These are phyloP conservation scores for Purpureocillium takamizusanense DNA, from an alignment of 2,329 filamentous ascomycete species.

Conservation along the genomic window DNA sequence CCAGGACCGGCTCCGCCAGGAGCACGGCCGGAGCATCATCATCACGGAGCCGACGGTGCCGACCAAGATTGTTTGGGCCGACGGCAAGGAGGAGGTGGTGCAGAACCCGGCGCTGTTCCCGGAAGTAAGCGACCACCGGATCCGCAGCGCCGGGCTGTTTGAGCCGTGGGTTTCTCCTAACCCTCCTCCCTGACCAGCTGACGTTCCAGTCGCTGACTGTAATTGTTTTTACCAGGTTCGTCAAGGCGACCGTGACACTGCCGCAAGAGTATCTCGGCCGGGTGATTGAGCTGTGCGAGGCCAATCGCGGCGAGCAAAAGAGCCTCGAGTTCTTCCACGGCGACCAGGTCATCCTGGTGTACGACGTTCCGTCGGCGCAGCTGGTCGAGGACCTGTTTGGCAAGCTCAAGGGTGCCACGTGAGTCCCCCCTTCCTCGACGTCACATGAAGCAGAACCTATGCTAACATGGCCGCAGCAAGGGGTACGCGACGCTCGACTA, in stretches of 20 bases:
- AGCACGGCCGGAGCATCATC: constrained; percentile 91
- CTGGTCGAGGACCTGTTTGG: constrained; percentile 97
- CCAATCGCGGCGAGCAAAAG: constrained; percentile 78
- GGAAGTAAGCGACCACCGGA: constrained; percentile 44
- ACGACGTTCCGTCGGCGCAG: constrained; percentile 78
- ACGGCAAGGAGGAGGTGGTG: constrained; percentile 71
- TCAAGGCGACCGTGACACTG: constrained; percentile 76
- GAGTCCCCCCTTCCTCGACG: constrained; percentile 10
- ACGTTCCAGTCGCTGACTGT: neutral
- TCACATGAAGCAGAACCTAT: neutral
- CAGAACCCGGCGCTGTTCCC: constrained; percentile 86
- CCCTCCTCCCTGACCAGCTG: too few relatives aligned
- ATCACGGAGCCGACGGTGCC: constrained; percentile 94
- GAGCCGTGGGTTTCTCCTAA: constrained; percentile 38
- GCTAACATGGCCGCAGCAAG: constrained; percentile 38
- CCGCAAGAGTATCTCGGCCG: constrained; percentile 91
- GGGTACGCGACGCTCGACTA: constrained; percentile 96
- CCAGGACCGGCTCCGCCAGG: constrained; percentile 86
- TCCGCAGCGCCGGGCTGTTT: constrained; percentile 34
- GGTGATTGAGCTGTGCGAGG: constrained; percentile 90
- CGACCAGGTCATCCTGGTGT: constrained; percentile 89
- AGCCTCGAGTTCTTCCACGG: constrained; percentile 85
- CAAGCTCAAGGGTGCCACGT: constrained; percentile 81
- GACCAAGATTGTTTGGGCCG: constrained; percentile 71
- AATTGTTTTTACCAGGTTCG: constrained; percentile 46